Evolutionary conservation across 2,329 filamentous ascomycete genomes (phyloP), one percentile per base, ranked within the genome.

Genomic region (Teratosphaeria viscida): DNA sequence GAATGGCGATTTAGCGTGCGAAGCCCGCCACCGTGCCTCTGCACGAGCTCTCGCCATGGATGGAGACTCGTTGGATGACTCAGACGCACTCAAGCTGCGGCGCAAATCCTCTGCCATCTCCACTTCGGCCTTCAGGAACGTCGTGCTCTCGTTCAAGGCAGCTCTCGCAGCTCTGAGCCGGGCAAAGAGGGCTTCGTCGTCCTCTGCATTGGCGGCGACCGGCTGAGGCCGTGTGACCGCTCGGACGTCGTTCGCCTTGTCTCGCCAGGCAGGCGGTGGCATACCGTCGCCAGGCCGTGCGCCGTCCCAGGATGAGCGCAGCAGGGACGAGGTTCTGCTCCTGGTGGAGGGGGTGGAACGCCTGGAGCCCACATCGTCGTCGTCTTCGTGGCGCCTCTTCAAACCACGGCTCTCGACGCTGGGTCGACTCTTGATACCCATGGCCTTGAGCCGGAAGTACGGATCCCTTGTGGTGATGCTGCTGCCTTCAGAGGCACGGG

Each of bases 381-480:
- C 67, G 23, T 63, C 65, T 16, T 62, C 62, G 5, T 65, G 60
- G 27, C 55, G 57, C 49, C 67, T 62, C 59, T 70, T 70, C 34
- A 56, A 64, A 12, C 64, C 66, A 14, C 66, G 67, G 19, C 54
- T 27, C 8, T 57, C 55, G 39, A 49, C 43, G 7, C 43, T n/a
- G 2, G 43, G 43, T 49, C 19, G 43, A 23, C 72, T 71, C 59
- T 78, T 74, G 54, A 81, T 69, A 8, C 79, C 80, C 64, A 77
- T 69, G 1, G 79, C 78, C 57, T 78, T 78, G 34, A 81, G 71
- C 52, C 74, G 70, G 70, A 82, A 82, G 67, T 79, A 82, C 56
- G 78, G 77, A 0, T 78, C 77, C 32, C 76, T 72, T 0, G 79
- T 81, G 2, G 75, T 76, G 65, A 78, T 76, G n/a, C 61, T 58